These are phyloP conservation scores for Colletotrichum tanaceti DNA, from an alignment of 2,329 filamentous ascomycete genomes.

Conservation along the genomic window DNA sequence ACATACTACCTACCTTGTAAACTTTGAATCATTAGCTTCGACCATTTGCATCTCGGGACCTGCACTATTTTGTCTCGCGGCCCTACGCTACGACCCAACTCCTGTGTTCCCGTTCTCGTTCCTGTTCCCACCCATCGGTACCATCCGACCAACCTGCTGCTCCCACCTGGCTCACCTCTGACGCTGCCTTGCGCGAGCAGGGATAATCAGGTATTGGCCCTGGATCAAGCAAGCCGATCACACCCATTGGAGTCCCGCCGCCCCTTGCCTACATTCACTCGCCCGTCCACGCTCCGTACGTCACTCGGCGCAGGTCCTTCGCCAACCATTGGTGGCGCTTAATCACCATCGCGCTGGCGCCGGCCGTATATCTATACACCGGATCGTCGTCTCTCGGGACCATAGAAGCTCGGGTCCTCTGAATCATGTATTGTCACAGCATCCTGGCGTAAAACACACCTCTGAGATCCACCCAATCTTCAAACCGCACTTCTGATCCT, in stretches of 20 bases:
- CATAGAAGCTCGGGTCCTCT: slow-evolving; percentile 24
- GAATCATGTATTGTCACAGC: slow-evolving; percentile 27
- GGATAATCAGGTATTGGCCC: slow-evolving; percentile 40
- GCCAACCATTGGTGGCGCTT: slow-evolving; percentile 30
- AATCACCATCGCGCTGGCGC: slow-evolving; percentile 19
- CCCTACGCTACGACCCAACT: slow-evolving; percentile 36
- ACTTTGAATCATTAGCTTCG: slow-evolving; percentile 23
- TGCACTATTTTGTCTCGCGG: slow-evolving; percentile 15
- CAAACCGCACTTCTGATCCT: slow-evolving; percentile 3
- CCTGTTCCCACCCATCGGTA: slow-evolving; percentile 7
- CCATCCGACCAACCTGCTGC: slow-evolving; percentile 32
- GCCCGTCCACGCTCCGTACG: slow-evolving; percentile 31
- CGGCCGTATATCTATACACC: slow-evolving; percentile 31
- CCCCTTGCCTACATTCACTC: slow-evolving; percentile 31
- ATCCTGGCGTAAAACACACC: slow-evolving; percentile 8
- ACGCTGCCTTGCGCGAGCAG: slow-evolving; percentile 37
- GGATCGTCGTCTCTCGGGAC: slow-evolving; percentile 11
- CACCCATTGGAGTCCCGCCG: slow-evolving; percentile 23
- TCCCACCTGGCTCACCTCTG: slow-evolving; percentile 31
- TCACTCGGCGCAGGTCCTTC: slow-evolving; percentile 34
- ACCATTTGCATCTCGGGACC: slow-evolving; percentile 1
- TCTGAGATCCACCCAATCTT: not conserved
- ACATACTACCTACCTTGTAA: not conserved
- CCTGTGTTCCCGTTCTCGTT: slow-evolving; percentile 23
- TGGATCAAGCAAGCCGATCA: slow-evolving; percentile 39